phyloP scores from a whole-genome alignment of 192 early-diverging fungal genomes.

The Coemansia sp. region DNA sequence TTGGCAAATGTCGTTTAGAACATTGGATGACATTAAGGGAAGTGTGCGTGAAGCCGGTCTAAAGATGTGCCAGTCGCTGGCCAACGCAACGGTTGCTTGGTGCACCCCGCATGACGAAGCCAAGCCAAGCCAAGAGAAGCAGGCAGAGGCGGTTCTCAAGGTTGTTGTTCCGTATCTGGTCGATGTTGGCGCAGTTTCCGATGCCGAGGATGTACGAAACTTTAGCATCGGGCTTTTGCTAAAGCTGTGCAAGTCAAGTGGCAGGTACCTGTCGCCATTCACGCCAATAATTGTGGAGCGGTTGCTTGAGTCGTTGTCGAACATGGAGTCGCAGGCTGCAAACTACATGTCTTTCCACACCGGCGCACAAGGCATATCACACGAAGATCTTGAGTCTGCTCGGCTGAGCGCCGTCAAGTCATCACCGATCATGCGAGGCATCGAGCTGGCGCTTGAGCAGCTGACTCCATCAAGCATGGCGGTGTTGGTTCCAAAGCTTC shows the following conservation, averaged over 20 bases:
- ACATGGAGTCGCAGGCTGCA: conserved; percentile 66
- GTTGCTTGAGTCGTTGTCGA: conserved; percentile 80
- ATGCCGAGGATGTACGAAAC: conserved; percentile 83
- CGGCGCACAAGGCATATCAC: conserved; percentile 80
- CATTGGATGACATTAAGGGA: conserved; percentile 93
- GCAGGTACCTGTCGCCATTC: conserved; percentile 70
- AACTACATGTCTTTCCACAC: conserved; percentile 92
- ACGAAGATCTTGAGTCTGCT: conserved; percentile 80
- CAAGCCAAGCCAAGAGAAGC: conserved; percentile 47
- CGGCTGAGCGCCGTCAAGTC: conserved; percentile 78
- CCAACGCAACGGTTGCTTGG: conserved; percentile 78
- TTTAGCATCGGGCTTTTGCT: conserved; percentile 81
- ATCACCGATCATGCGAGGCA: conserved; percentile 94
- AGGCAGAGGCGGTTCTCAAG: conserved; percentile 70
- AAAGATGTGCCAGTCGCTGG: conserved; percentile 74
- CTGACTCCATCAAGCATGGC: conserved; percentile 70
- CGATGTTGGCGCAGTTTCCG: conserved; percentile 71
- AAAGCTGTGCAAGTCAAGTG: conserved; percentile 78
- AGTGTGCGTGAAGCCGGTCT: conserved; percentile 83
- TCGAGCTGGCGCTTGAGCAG: conserved; percentile 76
- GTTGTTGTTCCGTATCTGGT: conserved; percentile 87
- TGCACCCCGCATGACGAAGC: conserved; percentile 58
- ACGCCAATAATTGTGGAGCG: conserved; percentile 71
- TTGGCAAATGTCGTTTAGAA: conserved; percentile 90
- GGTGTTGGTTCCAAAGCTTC: conserved; percentile 67